Evolutionary conservation across 2,329 filamentous ascomycete species (phyloP).

Genomic region (Ceratocystis huliohia): DNA sequence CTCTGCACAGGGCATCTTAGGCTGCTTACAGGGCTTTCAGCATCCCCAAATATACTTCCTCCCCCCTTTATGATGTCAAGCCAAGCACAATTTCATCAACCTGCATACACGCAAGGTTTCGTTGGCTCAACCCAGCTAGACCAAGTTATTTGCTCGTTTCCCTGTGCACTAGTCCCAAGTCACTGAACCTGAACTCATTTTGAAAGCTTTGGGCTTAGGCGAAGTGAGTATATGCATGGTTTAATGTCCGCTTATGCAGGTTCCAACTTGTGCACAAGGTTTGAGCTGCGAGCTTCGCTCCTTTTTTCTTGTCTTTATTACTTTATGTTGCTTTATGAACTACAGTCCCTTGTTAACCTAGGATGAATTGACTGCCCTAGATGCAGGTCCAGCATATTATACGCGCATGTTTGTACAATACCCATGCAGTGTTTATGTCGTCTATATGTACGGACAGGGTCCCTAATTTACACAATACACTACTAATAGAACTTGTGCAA

Average conservation of each 20-base stretch:
- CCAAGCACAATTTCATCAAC: background rate
- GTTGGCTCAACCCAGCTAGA: background rate
- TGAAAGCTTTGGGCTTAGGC: slow-evolving; percentile 10
- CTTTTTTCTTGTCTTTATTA: background rate
- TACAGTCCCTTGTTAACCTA: background rate
- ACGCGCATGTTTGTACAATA: background rate
- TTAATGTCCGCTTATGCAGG: slow-evolving; percentile 13
- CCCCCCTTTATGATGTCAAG: background rate
- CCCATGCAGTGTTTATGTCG: too few relatives aligned
- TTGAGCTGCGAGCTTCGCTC: background rate
- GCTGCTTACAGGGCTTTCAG: background rate
- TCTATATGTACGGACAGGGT: too few relatives aligned
- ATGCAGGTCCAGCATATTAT: slow-evolving; percentile 11
- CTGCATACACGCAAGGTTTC: background rate
- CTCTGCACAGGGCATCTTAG: too few relatives aligned
- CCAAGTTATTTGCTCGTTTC: background rate
- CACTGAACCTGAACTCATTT: background rate
- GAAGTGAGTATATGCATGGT: slow-evolving; percentile 13
- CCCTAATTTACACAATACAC: too few relatives aligned
- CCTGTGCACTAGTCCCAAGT: background rate
- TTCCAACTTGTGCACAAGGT: slow-evolving; percentile 1
- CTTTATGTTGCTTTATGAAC: background rate
- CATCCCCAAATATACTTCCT: background rate
- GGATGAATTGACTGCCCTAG: slow-evolving; percentile 8
- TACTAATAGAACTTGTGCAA: slow-evolving; percentile 1